These are phyloP conservation scores for Exophiala sideris DNA, from an alignment of 2,329 filamentous ascomycete species.

Conservation along the genomic window DNA sequence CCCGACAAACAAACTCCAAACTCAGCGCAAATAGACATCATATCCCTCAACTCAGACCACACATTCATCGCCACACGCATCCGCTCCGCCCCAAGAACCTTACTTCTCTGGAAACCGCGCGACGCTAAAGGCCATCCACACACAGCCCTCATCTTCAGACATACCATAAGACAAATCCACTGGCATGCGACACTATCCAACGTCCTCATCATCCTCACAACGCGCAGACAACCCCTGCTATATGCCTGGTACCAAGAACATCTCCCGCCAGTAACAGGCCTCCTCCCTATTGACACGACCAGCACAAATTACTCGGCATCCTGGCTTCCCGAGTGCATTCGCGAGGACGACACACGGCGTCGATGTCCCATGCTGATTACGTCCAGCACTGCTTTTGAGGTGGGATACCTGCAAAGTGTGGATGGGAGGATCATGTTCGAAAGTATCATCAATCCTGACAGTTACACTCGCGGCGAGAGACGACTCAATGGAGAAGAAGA, in stretches of 20 bases:
- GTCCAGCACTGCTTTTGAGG: slow-evolving; percentile 9
- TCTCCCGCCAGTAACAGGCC: slow-evolving; percentile 7
- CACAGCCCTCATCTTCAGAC: slow-evolving; percentile 17
- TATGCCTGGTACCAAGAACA: slow-evolving; percentile 20
- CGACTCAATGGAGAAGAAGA: neutral
- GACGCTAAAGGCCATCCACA: neutral
- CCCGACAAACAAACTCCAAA: neutral
- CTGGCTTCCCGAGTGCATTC: slow-evolving; percentile 16
- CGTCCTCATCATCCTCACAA: slow-evolving; percentile 23
- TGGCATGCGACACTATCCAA: slow-evolving; percentile 21
- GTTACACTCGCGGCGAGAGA: neutral
- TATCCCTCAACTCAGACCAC: slow-evolving; percentile 18
- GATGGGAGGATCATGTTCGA: slow-evolving; percentile 12
- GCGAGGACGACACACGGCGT: neutral
- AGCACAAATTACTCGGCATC: slow-evolving; percentile 13
- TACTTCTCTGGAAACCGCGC: slow-evolving; percentile 21
- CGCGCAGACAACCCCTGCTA: slow-evolving; percentile 5
- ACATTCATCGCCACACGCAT: slow-evolving; percentile 19
- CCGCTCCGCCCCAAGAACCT: slow-evolving; percentile 8
- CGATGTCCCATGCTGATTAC: slow-evolving; percentile 16
- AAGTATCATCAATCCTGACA: slow-evolving; percentile 5
- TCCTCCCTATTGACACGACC: slow-evolving; percentile 5
- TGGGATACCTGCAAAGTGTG: slow-evolving; percentile 5
- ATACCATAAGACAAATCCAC: slow-evolving; percentile 17
- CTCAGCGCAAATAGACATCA: slow-evolving; percentile 4